Evolutionary conservation across 2,329 filamentous ascomycete genomes (phyloP).

Genomic region (Botryosphaeria dothidea): DNA sequence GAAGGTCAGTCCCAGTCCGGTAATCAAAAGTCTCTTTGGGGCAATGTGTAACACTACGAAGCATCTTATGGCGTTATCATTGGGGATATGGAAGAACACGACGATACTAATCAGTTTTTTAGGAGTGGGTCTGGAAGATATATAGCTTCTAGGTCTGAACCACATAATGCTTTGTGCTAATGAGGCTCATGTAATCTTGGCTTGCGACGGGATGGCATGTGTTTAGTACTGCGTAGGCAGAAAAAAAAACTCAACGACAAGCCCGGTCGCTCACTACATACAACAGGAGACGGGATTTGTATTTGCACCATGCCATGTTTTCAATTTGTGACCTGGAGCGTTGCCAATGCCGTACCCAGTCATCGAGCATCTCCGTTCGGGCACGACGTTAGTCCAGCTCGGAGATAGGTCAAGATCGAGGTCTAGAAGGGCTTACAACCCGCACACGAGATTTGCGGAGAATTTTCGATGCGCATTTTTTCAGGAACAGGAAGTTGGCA

Average conservation of each 20-base stretch:
- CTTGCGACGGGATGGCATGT: no score
- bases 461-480: neutral
- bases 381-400: neutral
- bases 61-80: neutral
- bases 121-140: neutral
- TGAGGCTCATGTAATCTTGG: neutral
- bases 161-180: neutral
- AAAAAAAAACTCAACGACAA: neutral
- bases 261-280: no score
- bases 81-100: neutral
- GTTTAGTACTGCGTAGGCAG: no score
- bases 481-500: neutral
- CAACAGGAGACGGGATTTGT: no score
- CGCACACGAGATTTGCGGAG: neutral
- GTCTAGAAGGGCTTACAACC: neutral
- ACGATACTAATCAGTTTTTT: slow-evolving; percentile 5
- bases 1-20: neutral
- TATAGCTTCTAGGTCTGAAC: neutral
- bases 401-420: neutral
- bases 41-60: neutral
- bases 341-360: neutral
- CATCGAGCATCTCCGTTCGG: neutral
- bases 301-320: no score
- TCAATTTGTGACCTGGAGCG: no score
- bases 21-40: neutral